phyloP scores from a whole-genome alignment of 768 basidiomycete genomes.

The Tricholoma hemisulphureum region DNA sequence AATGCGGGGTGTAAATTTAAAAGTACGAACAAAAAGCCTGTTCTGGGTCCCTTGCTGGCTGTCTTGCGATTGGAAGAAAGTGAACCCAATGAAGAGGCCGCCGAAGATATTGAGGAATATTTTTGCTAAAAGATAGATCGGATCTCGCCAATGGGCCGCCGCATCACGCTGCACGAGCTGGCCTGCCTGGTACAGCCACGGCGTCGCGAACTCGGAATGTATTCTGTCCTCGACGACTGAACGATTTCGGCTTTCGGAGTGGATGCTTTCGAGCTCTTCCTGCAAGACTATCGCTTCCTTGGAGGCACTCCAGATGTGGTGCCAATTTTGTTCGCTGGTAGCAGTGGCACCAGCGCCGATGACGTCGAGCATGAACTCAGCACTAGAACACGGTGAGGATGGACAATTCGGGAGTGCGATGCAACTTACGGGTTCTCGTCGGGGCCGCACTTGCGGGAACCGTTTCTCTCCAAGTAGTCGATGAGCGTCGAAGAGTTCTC shows the following conservation, averaged over 20 bases:
- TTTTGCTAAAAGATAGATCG: constrained; percentile 62
- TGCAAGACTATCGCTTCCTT: constrained; percentile 39
- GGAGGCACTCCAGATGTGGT: constrained; percentile 52
- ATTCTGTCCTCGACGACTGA: constrained; percentile 38
- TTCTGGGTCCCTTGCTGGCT: constrained; percentile 60
- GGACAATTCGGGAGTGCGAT: neutral
- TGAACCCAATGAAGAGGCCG: constrained; percentile 60
- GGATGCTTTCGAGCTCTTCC: constrained; percentile 45
- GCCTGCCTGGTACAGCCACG: constrained; percentile 49
- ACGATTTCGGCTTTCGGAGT: constrained; percentile 47
- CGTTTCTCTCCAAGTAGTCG: constrained; percentile 72
- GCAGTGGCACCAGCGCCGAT: constrained; percentile 75
- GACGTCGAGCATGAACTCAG: constrained; percentile 66
- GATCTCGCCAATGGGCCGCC: constrained; percentile 53
- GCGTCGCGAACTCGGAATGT: constrained; percentile 47
- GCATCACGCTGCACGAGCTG: constrained; percentile 44
- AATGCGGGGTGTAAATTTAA: constrained; percentile 13
- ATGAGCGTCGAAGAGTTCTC: constrained; percentile 60
- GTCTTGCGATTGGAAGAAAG: constrained; percentile 57
- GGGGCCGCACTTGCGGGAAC: constrained; percentile 56
- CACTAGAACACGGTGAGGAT: constrained; percentile 32
- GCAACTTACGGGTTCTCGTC: constrained; percentile 69
- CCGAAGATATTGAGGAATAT: constrained; percentile 51
- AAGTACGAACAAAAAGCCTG: constrained; percentile 56
- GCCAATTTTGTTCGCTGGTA: constrained; percentile 55